Evolutionary conservation across 768 basidiomycete species (phyloP), one percentile per base, ranked within the genome.

Genomic region (Tephrocybe sp.): DNA sequence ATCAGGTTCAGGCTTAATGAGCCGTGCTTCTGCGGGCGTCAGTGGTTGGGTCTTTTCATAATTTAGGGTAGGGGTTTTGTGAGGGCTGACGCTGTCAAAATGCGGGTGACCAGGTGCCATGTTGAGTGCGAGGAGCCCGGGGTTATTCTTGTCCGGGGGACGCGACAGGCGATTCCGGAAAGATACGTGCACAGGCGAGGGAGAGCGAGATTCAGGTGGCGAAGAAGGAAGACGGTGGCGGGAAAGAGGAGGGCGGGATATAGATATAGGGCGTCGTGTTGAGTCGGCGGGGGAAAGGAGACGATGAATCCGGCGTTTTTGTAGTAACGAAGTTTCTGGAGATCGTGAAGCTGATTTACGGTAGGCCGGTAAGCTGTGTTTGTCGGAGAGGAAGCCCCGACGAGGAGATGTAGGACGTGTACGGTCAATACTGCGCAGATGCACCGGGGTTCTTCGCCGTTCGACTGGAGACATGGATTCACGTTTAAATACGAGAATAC

Each of bases 1-100:
- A 12, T 49, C 51, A n/a, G 48, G 44, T 41, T 56, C 55, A 28
- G 25, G 38, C 47, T 52, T 56, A 15, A 50, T 21, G 9, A 27
- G 25, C 27, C 9, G 5, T 18, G 26, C 15, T 7, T 39, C 32
- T 34, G 41, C 39, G 21, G 47, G 30, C 16, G 37, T 35, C 18
- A 30, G 24, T 27, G 51, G 38, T n/a, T 38, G 34, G 7, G 37
- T 34, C 13, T 12, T 36, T 22, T 46, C 39, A 34, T 49, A 16
- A 39, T 43, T 42, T 18, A 30, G 26, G 15, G 34, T 24, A 32
- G 49, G 35, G 11, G 49, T 44, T 5, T 34, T 15, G 18, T n/a
- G n/a, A 37, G 12, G 12, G 25, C 22, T 34, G 19, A 3, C 7
- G 34, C 28, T 39, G 21, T 43, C 48, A 30, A 18, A 26, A 36